A percentile compares a stretch with the other conserved stretches of the same genome.
Evolutionary conservation across 768 basidiomycete genomes (phyloP).

Genomic region (Calocybe cyanea): DNA sequence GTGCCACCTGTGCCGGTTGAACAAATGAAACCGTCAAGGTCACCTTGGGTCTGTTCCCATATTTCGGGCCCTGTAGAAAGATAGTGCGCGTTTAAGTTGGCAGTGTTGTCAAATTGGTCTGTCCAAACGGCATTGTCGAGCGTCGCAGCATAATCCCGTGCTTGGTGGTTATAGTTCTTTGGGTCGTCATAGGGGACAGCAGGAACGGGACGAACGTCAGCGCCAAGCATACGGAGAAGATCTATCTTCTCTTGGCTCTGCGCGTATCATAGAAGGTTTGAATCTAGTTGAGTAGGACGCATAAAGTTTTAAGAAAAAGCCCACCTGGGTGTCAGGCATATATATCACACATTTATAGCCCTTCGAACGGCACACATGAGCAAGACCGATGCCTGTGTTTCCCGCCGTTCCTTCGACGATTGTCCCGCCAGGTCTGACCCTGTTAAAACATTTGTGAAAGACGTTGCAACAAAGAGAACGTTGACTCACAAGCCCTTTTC

Average conservation of each 20-base stretch:
- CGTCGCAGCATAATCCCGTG: slow-evolving; percentile 76
- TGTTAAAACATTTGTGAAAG: slow-evolving; percentile 19
- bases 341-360: slow-evolving; percentile 99
- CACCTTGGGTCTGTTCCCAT: slow-evolving; percentile 81
- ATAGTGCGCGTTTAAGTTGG: slow-evolving; percentile 89
- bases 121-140: slow-evolving; percentile 90
- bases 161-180: slow-evolving; percentile 96
- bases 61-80: slow-evolving; percentile 93
- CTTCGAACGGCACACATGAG: slow-evolving; percentile 87
- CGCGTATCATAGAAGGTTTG: not conserved
- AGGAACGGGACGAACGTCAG: slow-evolving; percentile 94
- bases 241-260: slow-evolving; percentile 99
- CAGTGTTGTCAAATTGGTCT: slow-evolving; percentile 95
- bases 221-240: slow-evolving; percentile 93
- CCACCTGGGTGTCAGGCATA: slow-evolving; percentile 93
- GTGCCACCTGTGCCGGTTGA: slow-evolving; percentile 96
- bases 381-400: slow-evolving; percentile 95
- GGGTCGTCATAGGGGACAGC: slow-evolving; percentile 97
- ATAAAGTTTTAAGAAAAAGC: slow-evolving; percentile 5
- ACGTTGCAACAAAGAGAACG: not conserved
- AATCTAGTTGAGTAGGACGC: not conserved
- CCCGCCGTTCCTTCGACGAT: slow-evolving; percentile 98
- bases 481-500: slow-evolving; percentile 66
- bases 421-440: slow-evolving; percentile 89
- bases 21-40: slow-evolving; percentile 88